A percentile compares a stretch with the other conserved stretches of the same genome.
Conservation (phyloP, 2,329 filamentous ascomycete species). For the Tolypocladium ovalisporum region DNA sequence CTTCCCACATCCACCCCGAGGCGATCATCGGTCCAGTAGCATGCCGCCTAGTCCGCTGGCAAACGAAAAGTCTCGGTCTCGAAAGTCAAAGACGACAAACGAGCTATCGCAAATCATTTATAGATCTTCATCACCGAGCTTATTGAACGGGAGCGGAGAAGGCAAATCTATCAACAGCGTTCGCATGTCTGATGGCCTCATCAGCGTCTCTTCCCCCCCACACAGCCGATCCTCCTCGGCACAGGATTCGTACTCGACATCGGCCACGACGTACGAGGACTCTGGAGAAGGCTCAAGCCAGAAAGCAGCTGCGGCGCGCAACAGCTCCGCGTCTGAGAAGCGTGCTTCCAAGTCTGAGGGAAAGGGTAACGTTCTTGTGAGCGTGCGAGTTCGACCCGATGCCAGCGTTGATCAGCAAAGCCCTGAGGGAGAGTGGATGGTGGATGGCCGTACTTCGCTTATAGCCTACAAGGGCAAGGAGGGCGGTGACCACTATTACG, state of each 20-base stretch:
- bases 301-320: slow-evolving; percentile 17
- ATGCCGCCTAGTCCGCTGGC: slow-evolving; percentile 52
- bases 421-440: slow-evolving; percentile 77
- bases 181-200: slow-evolving; percentile 62
- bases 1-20: slow-evolving; percentile 80
- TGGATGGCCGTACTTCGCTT: slow-evolving; percentile 72
- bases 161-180: slow-evolving; percentile 59
- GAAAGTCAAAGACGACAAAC: slow-evolving; percentile 46
- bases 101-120: slow-evolving; percentile 40
- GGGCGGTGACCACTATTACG: slow-evolving; percentile 85
- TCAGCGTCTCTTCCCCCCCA: slow-evolving; percentile 70
- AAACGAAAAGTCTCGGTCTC: slow-evolving; percentile 35
- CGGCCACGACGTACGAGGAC: slow-evolving; percentile 81
- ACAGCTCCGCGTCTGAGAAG: slow-evolving; percentile 27
- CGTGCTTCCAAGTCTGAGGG: slow-evolving; percentile 50
- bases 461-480: slow-evolving; percentile 82
- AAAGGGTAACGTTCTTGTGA: slow-evolving; percentile 94
- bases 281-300: slow-evolving; percentile 42
- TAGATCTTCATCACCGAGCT: slow-evolving; percentile 50
- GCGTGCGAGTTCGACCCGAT: slow-evolving; percentile 86
- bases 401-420: slow-evolving; percentile 48
- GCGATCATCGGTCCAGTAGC: slow-evolving; percentile 46
- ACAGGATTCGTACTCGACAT: slow-evolving; percentile 85
- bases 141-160: slow-evolving; percentile 70
- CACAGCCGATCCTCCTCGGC: slow-evolving; percentile 88